Percentiles rank a stretch among this genome's conserved stretches.
phyloP scores from a whole-genome alignment of 129 eudicot genomes.

The Deinandra increscens region DNA sequence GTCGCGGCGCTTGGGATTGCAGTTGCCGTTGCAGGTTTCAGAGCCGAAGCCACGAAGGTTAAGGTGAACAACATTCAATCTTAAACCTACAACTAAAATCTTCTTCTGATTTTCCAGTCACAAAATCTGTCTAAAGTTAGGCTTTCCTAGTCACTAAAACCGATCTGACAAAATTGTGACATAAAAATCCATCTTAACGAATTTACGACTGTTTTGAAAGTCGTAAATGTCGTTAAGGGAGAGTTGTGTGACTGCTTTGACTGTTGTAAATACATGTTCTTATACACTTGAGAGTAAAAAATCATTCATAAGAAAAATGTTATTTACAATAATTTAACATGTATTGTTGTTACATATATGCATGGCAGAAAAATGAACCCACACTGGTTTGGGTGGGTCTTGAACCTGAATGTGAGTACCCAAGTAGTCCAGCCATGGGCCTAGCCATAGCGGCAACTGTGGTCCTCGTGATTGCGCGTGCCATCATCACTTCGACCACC shows the following conservation, averaged over 20 bases:
- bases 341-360: background rate
- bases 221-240: too few species aligned
- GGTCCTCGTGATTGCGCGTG: constrained; percentile 27
- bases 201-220: too few species aligned
- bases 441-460: constrained; percentile 21
- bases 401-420: constrained; percentile 9
- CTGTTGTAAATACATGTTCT: too few species aligned
- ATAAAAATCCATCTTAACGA: too few species aligned
- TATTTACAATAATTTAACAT: background rate
- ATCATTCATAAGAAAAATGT: too few species aligned
- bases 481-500: constrained; percentile 7
- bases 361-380: background rate
- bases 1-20: constrained; percentile 22
- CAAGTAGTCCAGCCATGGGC: constrained; percentile 32
- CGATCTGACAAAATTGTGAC: too few species aligned
- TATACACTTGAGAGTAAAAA: too few species aligned
- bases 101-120: too few species aligned
- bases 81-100: background rate
- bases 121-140: background rate
- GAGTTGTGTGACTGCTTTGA: too few species aligned
- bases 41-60: constrained; percentile 28
- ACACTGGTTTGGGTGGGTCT: background rate
- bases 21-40: constrained; percentile 27
- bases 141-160: too few species aligned
- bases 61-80: constrained; percentile 18